phyloP scores from a whole-genome alignment of 352 stramenopile species.

The Plasmopara viticola region DNA sequence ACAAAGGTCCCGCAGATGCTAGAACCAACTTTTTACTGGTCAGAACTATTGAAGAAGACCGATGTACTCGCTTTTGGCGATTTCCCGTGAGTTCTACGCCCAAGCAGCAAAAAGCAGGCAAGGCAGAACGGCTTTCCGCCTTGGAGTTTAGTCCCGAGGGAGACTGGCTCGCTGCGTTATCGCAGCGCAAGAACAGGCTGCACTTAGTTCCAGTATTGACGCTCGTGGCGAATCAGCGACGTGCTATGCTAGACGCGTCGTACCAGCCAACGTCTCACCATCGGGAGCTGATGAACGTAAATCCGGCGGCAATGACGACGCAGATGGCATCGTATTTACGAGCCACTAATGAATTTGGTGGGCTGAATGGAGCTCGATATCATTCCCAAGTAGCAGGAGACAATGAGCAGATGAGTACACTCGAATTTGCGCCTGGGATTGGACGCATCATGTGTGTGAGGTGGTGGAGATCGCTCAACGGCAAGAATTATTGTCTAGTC shows the following conservation, averaged over 20 bases:
- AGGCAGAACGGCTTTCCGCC: slow-evolving; percentile 48
- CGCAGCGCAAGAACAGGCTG: slow-evolving; percentile 66
- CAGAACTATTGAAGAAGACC: slow-evolving; percentile 72
- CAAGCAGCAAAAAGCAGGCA: slow-evolving; percentile 51
- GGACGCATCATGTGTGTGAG: slow-evolving; percentile 54
- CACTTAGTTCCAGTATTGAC: slow-evolving; percentile 65
- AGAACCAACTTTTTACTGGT: slow-evolving; percentile 57
- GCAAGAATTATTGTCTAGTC: slow-evolving; percentile 80
- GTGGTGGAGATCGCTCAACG: slow-evolving; percentile 81
- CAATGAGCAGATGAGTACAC: slow-evolving; percentile 76
- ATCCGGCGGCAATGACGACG: slow-evolving; percentile 64
- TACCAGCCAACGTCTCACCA: slow-evolving; percentile 44
- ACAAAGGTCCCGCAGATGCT: slow-evolving; percentile 13
- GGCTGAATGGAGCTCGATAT: slow-evolving; percentile 75
- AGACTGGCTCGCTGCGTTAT: slow-evolving; percentile 80
- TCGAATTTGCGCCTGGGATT: slow-evolving; percentile 74
- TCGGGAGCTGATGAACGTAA: slow-evolving; percentile 66
- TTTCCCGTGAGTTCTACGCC: slow-evolving; percentile 54
- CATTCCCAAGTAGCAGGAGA: slow-evolving; percentile 76
- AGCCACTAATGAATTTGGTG: slow-evolving; percentile 71
- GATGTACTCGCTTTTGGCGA: slow-evolving; percentile 58
- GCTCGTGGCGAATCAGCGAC: slow-evolving; percentile 52
- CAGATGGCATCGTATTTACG: slow-evolving; percentile 83
- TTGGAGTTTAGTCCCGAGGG: slow-evolving; percentile 79
- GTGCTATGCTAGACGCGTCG: slow-evolving; percentile 46